Evolutionary conservation across 202 grass and related monocot genomes (phyloP), one percentile per base, ranked within the genome.

Genomic region (Dendrocalamus latiflorus): DNA sequence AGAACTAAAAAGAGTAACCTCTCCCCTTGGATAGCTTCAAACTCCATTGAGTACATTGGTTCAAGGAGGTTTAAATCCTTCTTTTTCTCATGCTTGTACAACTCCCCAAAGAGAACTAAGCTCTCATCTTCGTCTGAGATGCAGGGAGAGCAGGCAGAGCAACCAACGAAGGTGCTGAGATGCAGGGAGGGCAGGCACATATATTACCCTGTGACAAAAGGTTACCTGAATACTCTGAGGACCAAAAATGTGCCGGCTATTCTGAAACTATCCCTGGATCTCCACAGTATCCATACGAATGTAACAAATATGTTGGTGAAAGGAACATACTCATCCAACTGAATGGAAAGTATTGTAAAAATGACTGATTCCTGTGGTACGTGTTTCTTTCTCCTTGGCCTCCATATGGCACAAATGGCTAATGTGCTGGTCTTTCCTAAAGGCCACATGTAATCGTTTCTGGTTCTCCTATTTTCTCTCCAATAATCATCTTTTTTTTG

Each of bases 11-110:
- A 14, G 0, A 38, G 36, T 6, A 81, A 20, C 26, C n/a, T 18
- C 45, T 83, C 20, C 89, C 88, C 91, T 82, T 84, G 91, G 37
- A 85, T 85, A 48, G 83, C 80, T 68, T 94, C 88, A 14, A 94
- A 83, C 45, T 89, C 88, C 54, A 89, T 59, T 0, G 91, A 94
- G 56, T 79, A 86, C 81, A 88, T 85, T n/a, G 88, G 88, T 41
- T 94, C 86, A 53, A 94, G 88, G 44, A 94, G 91, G 73, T 80
- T 89, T 8, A 91, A 15, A 33, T 84, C 81, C 70, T 70, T 86
- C 47, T 91, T 86, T 62, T 91, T 88, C 28, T 91, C 91, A 74
- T 85, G 63, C 56, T 51, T 83, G 74, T 86, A 83, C 65, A 93
- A 45, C 45, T 93, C 91, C 33, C 85, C 85, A 63, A 93, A 93